A percentile compares a stretch with the other conserved stretches of the same genome.
Conservation (phyloP, 2,329 filamentous ascomycete species). For the Penicillium sp. region DNA sequence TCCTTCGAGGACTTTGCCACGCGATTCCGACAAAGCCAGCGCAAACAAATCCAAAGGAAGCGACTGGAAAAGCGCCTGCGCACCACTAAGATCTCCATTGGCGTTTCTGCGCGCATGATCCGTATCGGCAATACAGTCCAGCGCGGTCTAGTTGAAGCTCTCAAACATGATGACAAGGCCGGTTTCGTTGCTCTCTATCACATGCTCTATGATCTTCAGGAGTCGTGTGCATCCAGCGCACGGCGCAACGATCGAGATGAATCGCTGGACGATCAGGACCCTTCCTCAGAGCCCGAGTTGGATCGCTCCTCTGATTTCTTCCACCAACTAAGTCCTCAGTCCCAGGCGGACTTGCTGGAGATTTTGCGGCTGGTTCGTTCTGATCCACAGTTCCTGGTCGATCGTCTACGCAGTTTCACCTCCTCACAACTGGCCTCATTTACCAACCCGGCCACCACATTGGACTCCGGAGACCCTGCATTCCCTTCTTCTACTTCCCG, state of each 20-base stretch:
- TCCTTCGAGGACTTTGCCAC: constrained; percentile 51
- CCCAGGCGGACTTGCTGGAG: constrained; percentile 74
- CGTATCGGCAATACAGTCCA: constrained; percentile 48
- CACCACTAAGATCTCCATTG: constrained; percentile 48
- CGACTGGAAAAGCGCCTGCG: constrained; percentile 45
- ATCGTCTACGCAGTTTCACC: constrained; percentile 75
- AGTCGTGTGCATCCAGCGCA: constrained; percentile 43
- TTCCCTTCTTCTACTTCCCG: constrained; percentile 69
- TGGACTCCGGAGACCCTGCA: constrained; percentile 83
- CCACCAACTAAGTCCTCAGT: constrained; percentile 73
- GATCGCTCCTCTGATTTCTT: constrained; percentile 44
- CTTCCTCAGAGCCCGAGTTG: constrained; percentile 43
- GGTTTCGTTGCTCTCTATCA: constrained; percentile 51
- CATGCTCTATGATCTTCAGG: constrained; percentile 49
- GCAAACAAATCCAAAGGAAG: constrained; percentile 47
- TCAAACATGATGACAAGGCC: constrained; percentile 50
- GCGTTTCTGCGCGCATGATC: constrained; percentile 47
- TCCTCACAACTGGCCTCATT: constrained; percentile 77
- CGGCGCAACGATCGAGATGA: constrained; percentile 41
- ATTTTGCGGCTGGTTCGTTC: constrained; percentile 83
- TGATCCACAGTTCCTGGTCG: constrained; percentile 85
- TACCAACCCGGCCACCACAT: constrained; percentile 74
- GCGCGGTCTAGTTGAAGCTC: constrained; percentile 50
- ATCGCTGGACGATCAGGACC: constrained; percentile 35
- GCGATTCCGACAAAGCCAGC: constrained; percentile 46